Conservation (phyloP, 1,139 yeast species). For the Kodamaea ohmeri region DNA sequence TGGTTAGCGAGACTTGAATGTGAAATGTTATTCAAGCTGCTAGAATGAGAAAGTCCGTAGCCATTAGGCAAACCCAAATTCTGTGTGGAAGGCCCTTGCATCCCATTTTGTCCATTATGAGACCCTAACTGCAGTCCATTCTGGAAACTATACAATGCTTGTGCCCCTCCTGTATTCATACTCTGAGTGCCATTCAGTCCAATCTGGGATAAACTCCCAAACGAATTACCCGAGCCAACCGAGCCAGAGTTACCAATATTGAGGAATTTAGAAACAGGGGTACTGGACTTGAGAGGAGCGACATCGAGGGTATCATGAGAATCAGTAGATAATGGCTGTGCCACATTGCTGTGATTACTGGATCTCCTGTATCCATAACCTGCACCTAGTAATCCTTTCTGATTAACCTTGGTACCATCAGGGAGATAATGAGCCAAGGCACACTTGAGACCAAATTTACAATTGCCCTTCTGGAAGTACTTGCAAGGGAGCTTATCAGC, state of each 20-base stretch:
- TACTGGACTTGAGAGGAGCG: slow-evolving; percentile 1
- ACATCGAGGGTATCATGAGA: not conserved
- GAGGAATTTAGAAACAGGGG: slow-evolving; percentile 1
- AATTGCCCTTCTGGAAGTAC: slow-evolving; percentile 90
- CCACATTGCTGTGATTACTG: slow-evolving; percentile 4
- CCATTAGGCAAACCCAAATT: not conserved
- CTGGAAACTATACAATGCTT: too few species aligned
- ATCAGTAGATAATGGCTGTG: not conserved
- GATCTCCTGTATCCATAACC: slow-evolving; percentile 4
- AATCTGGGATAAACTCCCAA: not conserved
- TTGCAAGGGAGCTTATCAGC: slow-evolving; percentile 80
- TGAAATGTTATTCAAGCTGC: not conserved
- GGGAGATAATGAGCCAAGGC: slow-evolving; percentile 89
- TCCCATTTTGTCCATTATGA: not conserved
- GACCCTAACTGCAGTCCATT: not conserved
- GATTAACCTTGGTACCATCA: slow-evolving; percentile 80
- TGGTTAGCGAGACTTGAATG: not conserved
- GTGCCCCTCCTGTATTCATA: too few species aligned
- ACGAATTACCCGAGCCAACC: not conserved
- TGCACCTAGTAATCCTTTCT: slow-evolving; percentile 26
- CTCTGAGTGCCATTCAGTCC: not conserved
- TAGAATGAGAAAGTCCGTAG: not conserved
- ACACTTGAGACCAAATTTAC: slow-evolving; percentile 90
- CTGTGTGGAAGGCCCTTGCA: too few species aligned
- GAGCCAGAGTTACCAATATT: not conserved